Percentiles rank a stretch among this genome's conserved stretches.
phyloP scores from a whole-genome alignment of 78 protist genomes.

The Dictyostelium purpureum region DNA sequence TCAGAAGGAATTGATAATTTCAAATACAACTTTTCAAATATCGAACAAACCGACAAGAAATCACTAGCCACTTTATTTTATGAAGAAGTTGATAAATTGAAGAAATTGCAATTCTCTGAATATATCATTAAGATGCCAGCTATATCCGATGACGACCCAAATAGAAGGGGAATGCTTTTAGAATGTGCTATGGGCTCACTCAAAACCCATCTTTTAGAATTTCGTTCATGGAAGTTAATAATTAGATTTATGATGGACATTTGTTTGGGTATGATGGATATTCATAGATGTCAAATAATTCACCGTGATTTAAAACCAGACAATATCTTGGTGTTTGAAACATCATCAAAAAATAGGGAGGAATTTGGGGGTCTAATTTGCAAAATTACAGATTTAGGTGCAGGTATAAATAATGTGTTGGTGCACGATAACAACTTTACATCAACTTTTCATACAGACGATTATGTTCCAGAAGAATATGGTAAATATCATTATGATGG shows the following conservation, averaged over 20 bases:
- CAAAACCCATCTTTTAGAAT: neutral
- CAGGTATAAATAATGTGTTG: neutral
- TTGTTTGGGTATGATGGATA: slow-evolving; percentile 32
- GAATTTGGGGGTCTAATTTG: neutral
- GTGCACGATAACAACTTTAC: slow-evolving; percentile 9
- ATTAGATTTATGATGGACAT: neutral
- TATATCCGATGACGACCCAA: slow-evolving; percentile 7
- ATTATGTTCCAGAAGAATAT: slow-evolving; percentile 9
- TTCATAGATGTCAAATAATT: slow-evolving; percentile 74
- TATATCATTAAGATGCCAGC: slow-evolving; percentile 10
- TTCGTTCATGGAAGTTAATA: neutral
- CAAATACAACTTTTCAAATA: neutral
- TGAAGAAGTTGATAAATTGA: slow-evolving; percentile 8
- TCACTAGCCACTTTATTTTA: neutral
- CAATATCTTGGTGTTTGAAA: slow-evolving; percentile 68
- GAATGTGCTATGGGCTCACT: neutral
- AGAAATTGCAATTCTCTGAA: neutral
- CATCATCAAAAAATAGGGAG: neutral
- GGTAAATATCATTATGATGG: slow-evolving; percentile 17
- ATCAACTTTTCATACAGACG: slow-evolving; percentile 18
- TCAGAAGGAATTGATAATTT: neutral
- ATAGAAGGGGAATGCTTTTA: slow-evolving; percentile 7
- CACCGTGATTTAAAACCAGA: slow-evolving; percentile 85
- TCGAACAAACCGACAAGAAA: slow-evolving; percentile 14
- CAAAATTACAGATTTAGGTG: slow-evolving; percentile 26